Evolutionary conservation across 257 asterid genomes (phyloP), one percentile per base, ranked within the genome.

Genomic region (Solanum clarkiae): DNA sequence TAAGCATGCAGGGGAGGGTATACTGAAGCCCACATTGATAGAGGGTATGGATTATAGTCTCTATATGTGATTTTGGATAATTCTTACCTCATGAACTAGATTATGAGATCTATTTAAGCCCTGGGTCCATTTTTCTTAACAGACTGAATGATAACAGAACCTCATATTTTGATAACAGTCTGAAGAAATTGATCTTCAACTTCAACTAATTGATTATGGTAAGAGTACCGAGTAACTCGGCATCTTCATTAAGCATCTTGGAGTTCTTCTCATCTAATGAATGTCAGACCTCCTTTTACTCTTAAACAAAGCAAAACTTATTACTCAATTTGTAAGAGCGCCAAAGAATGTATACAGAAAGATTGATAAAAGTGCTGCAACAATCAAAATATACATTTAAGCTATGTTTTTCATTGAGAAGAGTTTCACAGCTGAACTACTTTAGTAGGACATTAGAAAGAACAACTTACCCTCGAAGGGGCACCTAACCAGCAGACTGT

Each of bases 401-500:
- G 62, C 82, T 24, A 49, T 18, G 15, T 24, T 4, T 75, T 62
- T 75, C 10, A 0, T 24, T 15, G 59, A 24, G 82, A 75, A 54
- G 62, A 49, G 44, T 75, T 22, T 42, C 54, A 5, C 62, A 75
- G 36, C 82, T 49, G 24, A 49, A 49, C 20, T 74, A 49, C 62
- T 75, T 75, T 24, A 74, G 59, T 74, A 22, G 59, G 81, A 47
- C 13, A 77, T 8, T 24, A 26, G 2, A 79, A 53, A 75, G 16
- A 65, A 57, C 56, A 40, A 89, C 98, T 93, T 87, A 94, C 98
- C 79, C 90, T 94, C 99, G 59, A 91, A 94, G 90, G 91, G 90
- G 91, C 95, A 94, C 88, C 99, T 89, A n/a, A 89, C 93, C 29
- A 96, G 90, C 87, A 96, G 49, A 77, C 98, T 96, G 90, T 96